Percentiles rank a stretch among this genome's conserved stretches.
phyloP scores from a whole-genome alignment of 208 protist genomes.

The Leishmania tarentolae region DNA sequence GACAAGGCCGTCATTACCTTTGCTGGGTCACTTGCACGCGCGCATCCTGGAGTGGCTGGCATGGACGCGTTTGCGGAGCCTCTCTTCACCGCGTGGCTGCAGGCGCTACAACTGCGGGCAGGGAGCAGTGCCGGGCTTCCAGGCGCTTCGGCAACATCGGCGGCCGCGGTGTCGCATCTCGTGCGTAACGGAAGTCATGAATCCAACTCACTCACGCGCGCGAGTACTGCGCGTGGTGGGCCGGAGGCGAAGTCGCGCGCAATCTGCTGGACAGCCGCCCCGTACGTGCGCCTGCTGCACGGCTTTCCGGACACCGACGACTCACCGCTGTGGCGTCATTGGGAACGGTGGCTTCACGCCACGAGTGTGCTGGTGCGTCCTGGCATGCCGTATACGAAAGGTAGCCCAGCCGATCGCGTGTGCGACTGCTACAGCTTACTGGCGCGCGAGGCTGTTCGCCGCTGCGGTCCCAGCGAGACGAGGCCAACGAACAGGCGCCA shows the following conservation, averaged over 20 bases:
- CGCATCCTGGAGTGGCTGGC: constrained; percentile 48
- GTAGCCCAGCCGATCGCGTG: constrained; percentile 27
- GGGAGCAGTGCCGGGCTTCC: constrained; percentile 14
- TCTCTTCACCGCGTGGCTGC: constrained; percentile 63
- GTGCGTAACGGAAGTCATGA: neutral
- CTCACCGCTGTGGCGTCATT: constrained; percentile 77
- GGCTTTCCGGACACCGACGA: constrained; percentile 27
- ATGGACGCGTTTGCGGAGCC: constrained; percentile 72
- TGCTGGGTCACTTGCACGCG: constrained; percentile 33
- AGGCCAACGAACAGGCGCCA: neutral
- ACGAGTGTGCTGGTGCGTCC: constrained; percentile 73
- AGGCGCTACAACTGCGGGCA: constrained; percentile 44
- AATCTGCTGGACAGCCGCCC: neutral
- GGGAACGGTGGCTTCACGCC: constrained; percentile 76
- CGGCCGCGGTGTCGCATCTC: constrained; percentile 20
- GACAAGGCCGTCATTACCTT: constrained; percentile 33
- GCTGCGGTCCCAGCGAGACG: neutral
- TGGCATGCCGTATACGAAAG: constrained; percentile 27
- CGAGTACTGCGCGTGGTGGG: neutral
- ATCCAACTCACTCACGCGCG: no score
- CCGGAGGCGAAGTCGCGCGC: neutral
- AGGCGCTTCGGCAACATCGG: constrained; percentile 7
- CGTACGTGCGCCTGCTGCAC: constrained; percentile 27
- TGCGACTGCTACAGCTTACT: constrained; percentile 47
- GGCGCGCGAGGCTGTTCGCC: constrained; percentile 28